Evolutionary conservation across 2,329 filamentous ascomycete species (phyloP), one percentile per base, ranked within the genome.

Genomic region (Exophiala sp.): DNA sequence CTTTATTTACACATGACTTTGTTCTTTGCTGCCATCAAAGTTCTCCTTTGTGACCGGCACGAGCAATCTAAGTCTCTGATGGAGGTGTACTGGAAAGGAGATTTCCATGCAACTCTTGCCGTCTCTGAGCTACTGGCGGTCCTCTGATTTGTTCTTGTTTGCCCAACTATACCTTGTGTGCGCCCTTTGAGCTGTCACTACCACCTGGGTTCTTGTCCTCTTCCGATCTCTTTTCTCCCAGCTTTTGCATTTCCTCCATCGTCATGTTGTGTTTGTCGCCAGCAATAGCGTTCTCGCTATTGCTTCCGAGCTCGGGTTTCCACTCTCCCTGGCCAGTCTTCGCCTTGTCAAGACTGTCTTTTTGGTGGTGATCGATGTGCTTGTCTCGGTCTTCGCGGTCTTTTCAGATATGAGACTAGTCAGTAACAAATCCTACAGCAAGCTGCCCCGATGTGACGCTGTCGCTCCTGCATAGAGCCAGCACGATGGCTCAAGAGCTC

Each of bases 301-400:
- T 39, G 16, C 55, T 58, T 12, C 55, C 60, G 5, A 65, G 52
- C 48, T 63, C 61, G 2, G 58, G 60, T 47, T 63, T 62, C 62
- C 62, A 65, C 49, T 63, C 58, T 44, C 62, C 62, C 41, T 61
- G 48, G 12, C 62, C 62, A 10, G 55, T 54, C 46, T 61, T 61
- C 3, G 57, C 59, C 34, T 58, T 57, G 9, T 58, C 52, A 20
- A 63, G 36, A 14, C 52, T 59, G 49, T 63, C 61, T 7, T 44
- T 24, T 24, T 63, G 59, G 54, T 64, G 61, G 9, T 51, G 53
- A 6, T 64, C 62, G 48, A 63, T 63, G 14, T 59, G 48, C 20
- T 53, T 35, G 11, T 46, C 47, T 52, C 61, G 59, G 20, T 54
- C 54, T 14, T 52, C 48, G 49, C 54, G 47, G 44, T 63, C 62